Evolutionary conservation across 176 grass and related monocot species (phyloP).

Genomic region (Ampelocalamus luodianensis): DNA sequence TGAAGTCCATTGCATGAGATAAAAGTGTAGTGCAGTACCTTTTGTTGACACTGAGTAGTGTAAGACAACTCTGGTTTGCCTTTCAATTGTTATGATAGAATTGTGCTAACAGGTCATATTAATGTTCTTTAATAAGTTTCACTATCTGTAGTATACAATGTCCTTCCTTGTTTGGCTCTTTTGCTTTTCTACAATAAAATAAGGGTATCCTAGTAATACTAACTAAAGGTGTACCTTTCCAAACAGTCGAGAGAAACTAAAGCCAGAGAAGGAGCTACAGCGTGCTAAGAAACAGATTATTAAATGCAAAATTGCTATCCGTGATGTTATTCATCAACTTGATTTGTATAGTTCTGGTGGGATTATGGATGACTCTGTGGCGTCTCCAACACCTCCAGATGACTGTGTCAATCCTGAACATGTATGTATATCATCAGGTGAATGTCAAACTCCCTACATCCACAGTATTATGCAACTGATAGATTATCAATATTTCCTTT

Average conservation of each 20-base stretch:
- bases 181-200: conserved; percentile 25
- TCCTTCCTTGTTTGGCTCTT: conserved; percentile 13
- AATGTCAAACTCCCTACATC: conserved; percentile 33
- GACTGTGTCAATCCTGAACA: conserved; percentile 50
- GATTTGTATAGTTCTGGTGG: conserved; percentile 68
- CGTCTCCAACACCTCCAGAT: conserved; percentile 58
- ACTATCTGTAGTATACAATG: conserved; percentile 8
- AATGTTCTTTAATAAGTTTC: conserved; percentile 9
- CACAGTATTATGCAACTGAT: conserved; percentile 38
- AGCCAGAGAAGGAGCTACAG: conserved; percentile 92
- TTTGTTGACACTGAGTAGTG: conserved; percentile 12
- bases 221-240: conserved; percentile 38
- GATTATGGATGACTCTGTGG: conserved; percentile 46
- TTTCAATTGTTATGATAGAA: conserved; percentile 10
- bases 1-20: conserved; percentile 21
- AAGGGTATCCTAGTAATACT: conserved; percentile 42
- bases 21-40: conserved; percentile 3
- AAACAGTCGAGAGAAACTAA: conserved; percentile 90
- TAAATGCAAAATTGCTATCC: conserved; percentile 87
- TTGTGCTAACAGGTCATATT: conserved; percentile 17
- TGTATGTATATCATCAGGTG: conserved; percentile 56
- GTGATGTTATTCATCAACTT: conserved; percentile 81
- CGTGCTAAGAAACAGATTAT: conserved; percentile 94
- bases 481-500: conserved; percentile 43
- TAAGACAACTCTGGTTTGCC: conserved; percentile 1